These are phyloP conservation scores for Didymellaceae sp. DNA, from an alignment of 2,329 filamentous ascomycete genomes.

Conservation along the genomic window DNA sequence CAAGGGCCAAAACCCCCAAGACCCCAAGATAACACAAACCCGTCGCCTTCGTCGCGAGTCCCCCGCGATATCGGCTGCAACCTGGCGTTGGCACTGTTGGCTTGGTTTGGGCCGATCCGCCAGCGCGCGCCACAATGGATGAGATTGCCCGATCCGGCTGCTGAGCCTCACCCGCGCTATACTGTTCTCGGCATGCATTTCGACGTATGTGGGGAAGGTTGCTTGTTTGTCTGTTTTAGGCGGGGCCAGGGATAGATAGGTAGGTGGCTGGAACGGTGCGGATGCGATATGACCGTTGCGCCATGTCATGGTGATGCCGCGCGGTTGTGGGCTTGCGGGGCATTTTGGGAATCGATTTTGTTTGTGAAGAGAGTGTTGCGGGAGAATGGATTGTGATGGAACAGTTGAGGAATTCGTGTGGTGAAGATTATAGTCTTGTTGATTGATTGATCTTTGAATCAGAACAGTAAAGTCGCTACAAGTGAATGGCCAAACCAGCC, in stretches of 20 bases:
- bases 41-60: too few species aligned
- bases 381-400: not conserved
- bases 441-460: too few species aligned
- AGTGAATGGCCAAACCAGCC: slow-evolving; percentile 3
- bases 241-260: slow-evolving; percentile 9
- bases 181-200: slow-evolving; percentile 2
- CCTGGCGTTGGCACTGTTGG: not conserved
- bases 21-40: too few species aligned
- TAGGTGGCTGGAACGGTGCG: too few species aligned
- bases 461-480: slow-evolving; percentile 9
- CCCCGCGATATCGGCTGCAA: not conserved
- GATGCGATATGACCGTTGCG: not conserved
- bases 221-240: slow-evolving; percentile 3
- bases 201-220: too few species aligned
- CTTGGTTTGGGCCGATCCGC: too few species aligned
- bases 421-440: not conserved
- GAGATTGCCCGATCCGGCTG: slow-evolving; percentile 18
- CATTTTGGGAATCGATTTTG: too few species aligned
- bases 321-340: too few species aligned
- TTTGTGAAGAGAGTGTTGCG: too few species aligned
- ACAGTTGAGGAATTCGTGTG: not conserved
- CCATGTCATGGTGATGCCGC: too few species aligned
- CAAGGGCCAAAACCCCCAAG: too few species aligned
- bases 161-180: not conserved
- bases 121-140: slow-evolving; percentile 18